Evolutionary conservation across 2,329 filamentous ascomycete species (phyloP).

Genomic region (Xylaria polymorpha): DNA sequence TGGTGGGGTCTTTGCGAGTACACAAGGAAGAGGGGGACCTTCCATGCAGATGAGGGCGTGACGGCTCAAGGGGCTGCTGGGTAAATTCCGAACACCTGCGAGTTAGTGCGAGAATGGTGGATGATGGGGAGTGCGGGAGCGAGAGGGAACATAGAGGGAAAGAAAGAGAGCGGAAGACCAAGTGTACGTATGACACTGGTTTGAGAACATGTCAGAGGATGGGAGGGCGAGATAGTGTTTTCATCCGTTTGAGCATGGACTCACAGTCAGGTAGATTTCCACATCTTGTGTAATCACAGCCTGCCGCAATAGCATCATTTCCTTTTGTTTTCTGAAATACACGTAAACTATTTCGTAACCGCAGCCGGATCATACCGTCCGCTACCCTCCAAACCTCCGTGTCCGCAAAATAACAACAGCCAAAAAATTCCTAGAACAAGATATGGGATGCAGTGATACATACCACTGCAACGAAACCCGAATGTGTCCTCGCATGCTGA

Average conservation of each 20-base stretch:
- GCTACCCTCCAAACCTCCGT: neutral
- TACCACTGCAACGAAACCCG: constrained; percentile 1
- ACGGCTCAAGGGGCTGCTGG: neutral
- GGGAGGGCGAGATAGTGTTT: neutral
- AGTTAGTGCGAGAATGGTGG: neutral
- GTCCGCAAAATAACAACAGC: neutral
- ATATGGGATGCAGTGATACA: neutral
- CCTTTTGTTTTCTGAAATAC: constrained; percentile 34
- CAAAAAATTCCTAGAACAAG: neutral
- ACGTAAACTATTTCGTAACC: constrained; percentile 14
- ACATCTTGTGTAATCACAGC: constrained; percentile 1
- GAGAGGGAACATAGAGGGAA: neutral
- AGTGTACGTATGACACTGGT: neutral
- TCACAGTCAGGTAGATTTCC: constrained; percentile 9
- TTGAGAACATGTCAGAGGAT: neutral
- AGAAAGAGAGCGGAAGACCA: neutral
- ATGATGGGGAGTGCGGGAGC: neutral
- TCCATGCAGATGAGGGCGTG: neutral
- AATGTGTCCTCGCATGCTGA: constrained; percentile 4
- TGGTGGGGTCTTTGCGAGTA: neutral
- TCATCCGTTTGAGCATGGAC: constrained; percentile 2
- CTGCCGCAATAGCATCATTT: constrained; percentile 21
- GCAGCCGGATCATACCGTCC: neutral
- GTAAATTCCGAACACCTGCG: neutral
- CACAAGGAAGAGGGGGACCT: neutral